Percentiles rank a stretch among this genome's conserved stretches.
Conservation (phyloP, 768 basidiomycete species). For the Cystoderma amianthinum region DNA sequence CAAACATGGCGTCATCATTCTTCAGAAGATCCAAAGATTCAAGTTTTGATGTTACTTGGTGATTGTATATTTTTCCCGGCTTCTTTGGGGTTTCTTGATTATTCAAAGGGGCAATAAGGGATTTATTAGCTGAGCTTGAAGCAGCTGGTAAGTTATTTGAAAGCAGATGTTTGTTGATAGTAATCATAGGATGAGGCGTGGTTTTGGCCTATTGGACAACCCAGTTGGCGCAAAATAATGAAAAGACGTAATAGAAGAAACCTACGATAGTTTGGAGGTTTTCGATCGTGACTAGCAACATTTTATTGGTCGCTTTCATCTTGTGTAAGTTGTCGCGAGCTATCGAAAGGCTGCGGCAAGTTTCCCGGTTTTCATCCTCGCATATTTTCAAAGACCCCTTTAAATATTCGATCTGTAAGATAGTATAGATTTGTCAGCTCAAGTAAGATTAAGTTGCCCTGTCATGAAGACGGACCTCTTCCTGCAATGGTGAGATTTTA, state of each 20-base stretch:
- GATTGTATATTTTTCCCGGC: not conserved
- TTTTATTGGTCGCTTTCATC: slow-evolving; percentile 18
- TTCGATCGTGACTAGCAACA: slow-evolving; percentile 17
- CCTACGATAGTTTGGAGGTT: slow-evolving; percentile 20
- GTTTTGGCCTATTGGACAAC: too few species aligned
- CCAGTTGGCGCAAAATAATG: too few species aligned
- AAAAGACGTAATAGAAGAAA: not conserved
- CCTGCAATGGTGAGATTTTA: not conserved
- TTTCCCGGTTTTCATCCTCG: slow-evolving; percentile 11
- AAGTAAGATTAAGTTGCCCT: not conserved
- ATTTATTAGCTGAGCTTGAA: too few species aligned
- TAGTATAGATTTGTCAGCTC: too few species aligned
- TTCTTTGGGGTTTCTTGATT: not conserved
- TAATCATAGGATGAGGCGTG: not conserved
- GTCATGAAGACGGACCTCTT: not conserved
- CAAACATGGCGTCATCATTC: not conserved
- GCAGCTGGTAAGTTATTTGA: too few species aligned
- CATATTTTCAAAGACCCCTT: not conserved
- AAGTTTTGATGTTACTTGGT: not conserved
- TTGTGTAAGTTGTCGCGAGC: slow-evolving; percentile 19
- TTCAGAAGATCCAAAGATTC: not conserved
- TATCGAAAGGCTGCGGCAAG: slow-evolving; percentile 14
- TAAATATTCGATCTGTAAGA: not conserved
- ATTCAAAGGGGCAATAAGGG: too few species aligned
- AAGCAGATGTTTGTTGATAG: not conserved